Percentiles rank a stretch among this genome's conserved stretches.
phyloP scores from a whole-genome alignment of 306 rosid genomes.

The Vicia villosa region DNA sequence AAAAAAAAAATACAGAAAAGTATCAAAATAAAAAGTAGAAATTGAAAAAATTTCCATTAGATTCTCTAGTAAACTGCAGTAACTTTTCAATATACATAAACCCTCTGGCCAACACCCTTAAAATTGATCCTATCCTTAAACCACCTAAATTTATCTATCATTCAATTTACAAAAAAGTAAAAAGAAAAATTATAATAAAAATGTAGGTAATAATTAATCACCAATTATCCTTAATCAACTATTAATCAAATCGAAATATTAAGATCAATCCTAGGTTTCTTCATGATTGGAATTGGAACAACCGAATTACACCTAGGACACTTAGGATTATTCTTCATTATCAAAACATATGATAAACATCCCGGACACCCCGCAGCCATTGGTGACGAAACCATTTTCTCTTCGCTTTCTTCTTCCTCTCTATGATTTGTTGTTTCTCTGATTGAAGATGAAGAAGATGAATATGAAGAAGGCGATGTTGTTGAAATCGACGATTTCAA shows the following conservation, averaged over 20 bases:
- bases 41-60: slow-evolving; percentile 37
- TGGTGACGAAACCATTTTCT: slow-evolving; percentile 56
- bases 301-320: slow-evolving; percentile 86
- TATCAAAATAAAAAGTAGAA: neutral
- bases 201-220: slow-evolving; percentile 28
- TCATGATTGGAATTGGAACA: slow-evolving; percentile 64
- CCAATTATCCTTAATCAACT: slow-evolving; percentile 17
- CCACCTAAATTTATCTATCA: slow-evolving; percentile 49
- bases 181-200: slow-evolving; percentile 23
- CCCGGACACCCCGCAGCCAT: slow-evolving; percentile 96
- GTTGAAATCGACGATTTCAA: slow-evolving; percentile 60
- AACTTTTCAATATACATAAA: slow-evolving; percentile 55
- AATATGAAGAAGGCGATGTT: slow-evolving; percentile 57
- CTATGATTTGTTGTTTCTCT: slow-evolving; percentile 46
- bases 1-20: neutral
- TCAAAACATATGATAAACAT: slow-evolving; percentile 83
- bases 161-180: slow-evolving; percentile 59
- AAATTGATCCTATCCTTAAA: slow-evolving; percentile 44
- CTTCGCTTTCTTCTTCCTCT: slow-evolving; percentile 72
- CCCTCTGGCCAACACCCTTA: slow-evolving; percentile 40
- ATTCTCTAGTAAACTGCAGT: slow-evolving; percentile 41
- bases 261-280: slow-evolving; percentile 93
- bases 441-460: slow-evolving; percentile 67
- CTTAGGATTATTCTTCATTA: slow-evolving; percentile 81
- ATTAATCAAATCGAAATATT: slow-evolving; percentile 63